Base-by-base conservation (phyloP, 1,139 yeast genomes). In the Diutina catenulata region DNA sequence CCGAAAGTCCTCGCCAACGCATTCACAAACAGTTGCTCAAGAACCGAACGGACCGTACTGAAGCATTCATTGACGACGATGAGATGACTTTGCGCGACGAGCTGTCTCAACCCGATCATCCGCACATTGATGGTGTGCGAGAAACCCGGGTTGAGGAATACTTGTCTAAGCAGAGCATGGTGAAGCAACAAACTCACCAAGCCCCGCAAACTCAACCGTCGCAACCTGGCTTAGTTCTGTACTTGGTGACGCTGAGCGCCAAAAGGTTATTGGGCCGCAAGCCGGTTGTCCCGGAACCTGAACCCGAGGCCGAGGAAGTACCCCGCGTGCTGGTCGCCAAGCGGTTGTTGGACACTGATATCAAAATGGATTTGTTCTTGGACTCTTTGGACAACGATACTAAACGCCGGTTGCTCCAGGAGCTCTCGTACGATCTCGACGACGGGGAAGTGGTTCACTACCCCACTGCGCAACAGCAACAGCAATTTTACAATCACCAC, bases 291-390 rank as follows among this genome's bases (percentile, higher is more conserved):
- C 19, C 9, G 5, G 35, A n/a, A 9, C n/a, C 24, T 31, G n/a
- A 9, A 5, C 8, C 9, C 14, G 16, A 25, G 5, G 28, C 16
- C 8, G 19, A 31, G 7, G 19, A 14, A n/a, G 18, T 21, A 3
- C 35, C 35, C 4, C n/a, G 14, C 10, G 35, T 31, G 19, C 25
- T 20, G 24, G 35, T 21, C 10, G 35, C 35, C 3, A 31, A 31
- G 24, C 21, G 35, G 35, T 21, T 31, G 13, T 31, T 31, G 25
- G 35, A 31, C 13, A 31, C 35, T 15, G 35, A 31, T 21, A 21
- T 20, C 19, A 31, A 31, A 19, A 31, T 31, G 35, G 35, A 31
- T n/a, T 20, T 31, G 24, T 31, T 31, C 14, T 31, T 31, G 25
- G 35, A 31, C 18, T 31, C 35, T 3, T 20, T 31, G 6, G 35